Evolutionary conservation across 768 basidiomycete genomes (phyloP).

Genomic region (Mycena vitilis): DNA sequence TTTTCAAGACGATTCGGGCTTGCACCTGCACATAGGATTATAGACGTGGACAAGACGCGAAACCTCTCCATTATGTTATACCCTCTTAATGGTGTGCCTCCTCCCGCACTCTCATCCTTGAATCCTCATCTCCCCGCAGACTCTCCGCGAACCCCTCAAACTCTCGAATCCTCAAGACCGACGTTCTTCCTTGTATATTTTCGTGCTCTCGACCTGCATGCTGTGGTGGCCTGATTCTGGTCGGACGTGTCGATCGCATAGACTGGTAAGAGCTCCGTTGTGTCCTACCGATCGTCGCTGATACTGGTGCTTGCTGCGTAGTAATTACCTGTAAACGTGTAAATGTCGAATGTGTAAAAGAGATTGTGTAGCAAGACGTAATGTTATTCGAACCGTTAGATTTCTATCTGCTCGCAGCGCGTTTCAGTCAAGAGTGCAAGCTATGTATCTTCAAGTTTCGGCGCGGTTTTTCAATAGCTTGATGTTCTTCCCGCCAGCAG

Average conservation of each 20-base stretch:
- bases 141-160: constrained; percentile 22
- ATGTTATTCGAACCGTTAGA: background rate
- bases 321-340: background rate
- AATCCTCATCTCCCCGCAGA: background rate
- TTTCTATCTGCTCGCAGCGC: background rate
- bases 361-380: constrained; percentile 6
- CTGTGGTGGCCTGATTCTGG: constrained; percentile 4
- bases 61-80: constrained; percentile 1
- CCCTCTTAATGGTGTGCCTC: constrained; percentile 14
- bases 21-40: no score
- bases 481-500: no score
- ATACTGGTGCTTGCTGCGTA: background rate
- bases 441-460: background rate
- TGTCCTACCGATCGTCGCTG: background rate
- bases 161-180: constrained; percentile 2
- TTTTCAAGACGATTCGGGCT: constrained; percentile 11
- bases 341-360: constrained; percentile 6
- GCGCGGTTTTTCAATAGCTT: no score
- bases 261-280: background rate
- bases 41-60: constrained; percentile 19
- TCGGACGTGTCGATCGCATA: constrained; percentile 3
- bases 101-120: background rate
- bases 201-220: constrained; percentile 18
- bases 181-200: background rate
- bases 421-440: background rate